These are phyloP conservation scores for Suillus spraguei DNA, from an alignment of 768 basidiomycete genomes.

Conservation along the genomic window DNA sequence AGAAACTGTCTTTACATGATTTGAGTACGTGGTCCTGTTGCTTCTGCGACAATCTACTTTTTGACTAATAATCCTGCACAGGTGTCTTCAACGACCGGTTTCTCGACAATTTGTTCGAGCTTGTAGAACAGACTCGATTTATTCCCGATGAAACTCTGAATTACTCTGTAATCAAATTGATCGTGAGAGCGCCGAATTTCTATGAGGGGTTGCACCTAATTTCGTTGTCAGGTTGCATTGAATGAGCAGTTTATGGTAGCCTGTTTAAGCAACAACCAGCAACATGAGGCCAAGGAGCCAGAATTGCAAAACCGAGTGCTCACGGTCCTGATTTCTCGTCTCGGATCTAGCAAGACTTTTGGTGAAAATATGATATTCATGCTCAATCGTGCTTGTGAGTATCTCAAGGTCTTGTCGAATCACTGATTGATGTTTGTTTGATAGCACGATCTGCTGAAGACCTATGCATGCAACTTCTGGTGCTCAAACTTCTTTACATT, in stretches of 20 bases:
- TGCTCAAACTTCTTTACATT: slow-evolving; percentile 92
- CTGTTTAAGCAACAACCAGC: slow-evolving; percentile 43
- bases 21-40: slow-evolving; percentile 56
- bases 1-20: slow-evolving; percentile 77
- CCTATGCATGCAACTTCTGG: slow-evolving; percentile 90
- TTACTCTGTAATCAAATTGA: slow-evolving; percentile 92
- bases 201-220: neutral
- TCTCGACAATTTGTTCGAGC: slow-evolving; percentile 87
- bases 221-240: slow-evolving; percentile 67
- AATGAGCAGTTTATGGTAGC: slow-evolving; percentile 99
- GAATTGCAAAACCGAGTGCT: slow-evolving; percentile 78
- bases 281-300: slow-evolving; percentile 29
- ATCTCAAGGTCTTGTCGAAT: neutral
- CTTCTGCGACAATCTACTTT: slow-evolving; percentile 8
- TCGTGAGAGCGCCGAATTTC: slow-evolving; percentile 53
- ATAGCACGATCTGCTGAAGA: slow-evolving; percentile 89
- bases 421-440: slow-evolving; percentile 12
- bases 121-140: slow-evolving; percentile 89
- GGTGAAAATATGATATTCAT: slow-evolving; percentile 99
- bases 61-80: slow-evolving; percentile 32
- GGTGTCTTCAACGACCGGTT: slow-evolving; percentile 82
- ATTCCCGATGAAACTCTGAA: slow-evolving; percentile 93
- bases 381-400: slow-evolving; percentile 91
- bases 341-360: slow-evolving; percentile 90
- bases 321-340: slow-evolving; percentile 78